These are phyloP conservation scores for Lithospermum erythrorhizon DNA, from an alignment of 257 asterid species.

Conservation along the genomic window DNA sequence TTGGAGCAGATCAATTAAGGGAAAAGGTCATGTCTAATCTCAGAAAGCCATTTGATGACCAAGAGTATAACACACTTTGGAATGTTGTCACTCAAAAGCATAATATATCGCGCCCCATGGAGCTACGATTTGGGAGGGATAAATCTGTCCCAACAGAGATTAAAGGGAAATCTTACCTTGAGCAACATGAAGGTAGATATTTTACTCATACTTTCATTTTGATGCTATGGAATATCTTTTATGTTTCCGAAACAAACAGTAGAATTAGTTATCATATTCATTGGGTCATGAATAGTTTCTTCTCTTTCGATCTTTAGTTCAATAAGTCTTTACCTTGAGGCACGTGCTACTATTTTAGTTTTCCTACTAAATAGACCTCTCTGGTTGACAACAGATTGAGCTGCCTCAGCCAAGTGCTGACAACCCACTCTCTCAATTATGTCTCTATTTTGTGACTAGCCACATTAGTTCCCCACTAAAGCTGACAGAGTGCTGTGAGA, in stretches of 20 bases:
- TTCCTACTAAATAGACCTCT: too few species aligned
- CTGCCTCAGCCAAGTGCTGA: too few species aligned
- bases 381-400: too few species aligned
- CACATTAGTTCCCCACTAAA: too few species aligned
- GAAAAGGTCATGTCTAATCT: not conserved
- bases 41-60: not conserved
- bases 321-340: too few species aligned
- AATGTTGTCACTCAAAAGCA: not conserved
- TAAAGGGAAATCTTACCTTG: not conserved
- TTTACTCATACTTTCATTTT: not conserved
- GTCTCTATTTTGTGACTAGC: too few species aligned
- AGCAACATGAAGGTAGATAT: not conserved
- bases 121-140: not conserved
- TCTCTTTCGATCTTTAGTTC: too few species aligned
- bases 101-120: not conserved
- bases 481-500: too few species aligned
- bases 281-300: not conserved
- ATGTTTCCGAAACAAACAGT: not conserved
- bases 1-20: not conserved
- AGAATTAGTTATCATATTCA: not conserved
- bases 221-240: not conserved
- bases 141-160: not conserved
- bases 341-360: too few species aligned
- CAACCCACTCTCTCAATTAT: too few species aligned
- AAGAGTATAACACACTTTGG: constrained; percentile 2